Percentiles rank a stretch among this genome's conserved stretches.
Conservation (phyloP, 1,284 basidiomycete species). For the Phlebopus sp. region DNA sequence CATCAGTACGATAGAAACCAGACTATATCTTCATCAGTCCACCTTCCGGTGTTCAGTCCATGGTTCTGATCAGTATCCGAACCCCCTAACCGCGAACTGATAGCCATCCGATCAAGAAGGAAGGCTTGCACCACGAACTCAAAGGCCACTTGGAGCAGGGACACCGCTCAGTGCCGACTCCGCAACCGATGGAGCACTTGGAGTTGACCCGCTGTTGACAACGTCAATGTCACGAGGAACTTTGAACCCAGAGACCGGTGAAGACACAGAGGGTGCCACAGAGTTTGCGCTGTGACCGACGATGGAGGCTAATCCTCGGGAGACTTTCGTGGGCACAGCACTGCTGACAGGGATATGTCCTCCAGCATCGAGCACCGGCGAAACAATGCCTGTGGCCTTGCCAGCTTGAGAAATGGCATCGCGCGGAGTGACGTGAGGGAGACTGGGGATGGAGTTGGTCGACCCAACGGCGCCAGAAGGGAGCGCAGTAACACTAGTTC, state of each 20-base stretch:
- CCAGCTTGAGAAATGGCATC: background rate
- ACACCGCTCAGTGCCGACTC: background rate
- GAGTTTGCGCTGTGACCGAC: background rate
- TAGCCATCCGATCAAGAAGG: no score
- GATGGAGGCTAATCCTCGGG: conserved; percentile 1
- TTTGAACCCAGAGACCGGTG: background rate
- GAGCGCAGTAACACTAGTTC: background rate
- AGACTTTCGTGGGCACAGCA: background rate
- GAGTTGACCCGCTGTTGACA: background rate
- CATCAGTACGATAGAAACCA: no score
- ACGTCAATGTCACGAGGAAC: background rate
- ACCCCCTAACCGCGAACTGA: no score
- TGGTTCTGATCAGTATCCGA: no score
- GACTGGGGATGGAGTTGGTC: no score
- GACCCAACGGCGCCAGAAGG: background rate
- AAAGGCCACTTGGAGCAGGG: background rate
- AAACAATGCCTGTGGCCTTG: background rate
- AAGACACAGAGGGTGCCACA: background rate
- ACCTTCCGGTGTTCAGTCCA: no score
- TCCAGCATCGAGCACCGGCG: background rate
- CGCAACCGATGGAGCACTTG: background rate
- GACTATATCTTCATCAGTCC: no score
- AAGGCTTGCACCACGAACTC: no score
- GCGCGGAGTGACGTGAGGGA: background rate
- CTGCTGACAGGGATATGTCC: background rate